Evolutionary conservation across 169 alveolate genomes (phyloP), one percentile per base, ranked within the genome.

Genomic region (Cyclospora cayetanensis): DNA sequence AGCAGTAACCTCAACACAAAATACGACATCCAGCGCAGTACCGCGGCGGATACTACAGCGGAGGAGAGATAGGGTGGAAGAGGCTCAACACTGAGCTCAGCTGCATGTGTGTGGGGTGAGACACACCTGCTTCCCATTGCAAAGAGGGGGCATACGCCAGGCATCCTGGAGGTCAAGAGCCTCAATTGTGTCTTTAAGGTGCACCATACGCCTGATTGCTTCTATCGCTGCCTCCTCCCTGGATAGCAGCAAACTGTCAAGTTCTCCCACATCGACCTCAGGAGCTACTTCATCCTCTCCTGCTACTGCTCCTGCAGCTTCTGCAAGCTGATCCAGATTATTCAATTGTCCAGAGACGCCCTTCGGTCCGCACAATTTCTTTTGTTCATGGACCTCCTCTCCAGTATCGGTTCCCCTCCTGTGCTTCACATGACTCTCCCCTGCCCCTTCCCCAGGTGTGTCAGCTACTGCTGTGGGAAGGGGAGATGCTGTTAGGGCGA

Each of bases 131-230:
- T 60, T 46, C 5, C 87, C 87, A 27, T 77, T 52, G 87, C 87
- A 77, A 27, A 77, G 87, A 9, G 87, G 87, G n/a, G 43, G 87
- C 70, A 39, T 37, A n/a, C 41, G 87, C 34, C 60, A 52, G 5
- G 68, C 87, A 52, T 41, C 68, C 0, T 46, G 68, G 11, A 77
- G 70, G 46, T 41, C 68, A 15, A 77, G 70, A n/a, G 70, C 43
- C 27, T 43, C 87, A 29, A 77, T n/a, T 29, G 53, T 22, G 41
- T 77, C 35, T 42, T 43, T 77, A 11, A 77, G 43, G 20, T 22
- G 41, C 2, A 43, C 46, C n/a, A 77, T 35, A 25, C 41, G 66
- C 18, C 60, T 25, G 25, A 77, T 11, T 0, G 41, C 52, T 11
- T 41, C 87, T 34, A 29, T 65, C 31, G 77, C 77, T 65, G 77